Percentiles rank a stretch among this genome's conserved stretches.
These are phyloP conservation scores for Noccaea caerulescens DNA, from an alignment of 345 rosid species.

Conservation along the genomic window DNA sequence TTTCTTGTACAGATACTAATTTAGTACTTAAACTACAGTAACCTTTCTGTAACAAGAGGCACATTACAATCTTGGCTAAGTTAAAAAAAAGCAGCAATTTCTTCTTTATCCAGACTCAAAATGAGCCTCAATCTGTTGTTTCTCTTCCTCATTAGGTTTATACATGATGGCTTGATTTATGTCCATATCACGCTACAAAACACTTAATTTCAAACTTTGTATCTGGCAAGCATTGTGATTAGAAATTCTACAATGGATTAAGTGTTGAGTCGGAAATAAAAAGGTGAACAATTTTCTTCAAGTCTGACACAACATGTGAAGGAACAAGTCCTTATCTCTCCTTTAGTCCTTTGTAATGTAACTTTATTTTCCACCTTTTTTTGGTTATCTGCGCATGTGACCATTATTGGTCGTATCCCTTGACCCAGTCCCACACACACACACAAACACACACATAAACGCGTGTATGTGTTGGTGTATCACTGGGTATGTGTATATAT, in stretches of 20 bases:
- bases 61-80: conserved; percentile 14
- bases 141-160: neutral
- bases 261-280: neutral
- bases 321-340: conserved; percentile 28
- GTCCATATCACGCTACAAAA: neutral
- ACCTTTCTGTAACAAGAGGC: conserved; percentile 1
- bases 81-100: neutral
- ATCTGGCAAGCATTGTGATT: conserved; percentile 8
- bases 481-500: neutral
- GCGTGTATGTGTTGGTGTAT: conserved; percentile 2
- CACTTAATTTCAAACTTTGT: neutral
- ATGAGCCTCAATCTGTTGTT: conserved; percentile 6
- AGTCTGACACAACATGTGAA: conserved; percentile 45
- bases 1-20: conserved; percentile 35
- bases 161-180: neutral
- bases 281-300: conserved; percentile 35
- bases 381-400: conserved; percentile 44
- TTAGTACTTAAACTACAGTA: neutral
- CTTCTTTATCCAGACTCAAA: conserved; percentile 14
- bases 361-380: conserved; percentile 27
- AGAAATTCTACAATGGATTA: conserved; percentile 8
- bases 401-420: conserved; percentile 38
- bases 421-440: conserved; percentile 33
- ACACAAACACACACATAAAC: conserved; percentile 15
- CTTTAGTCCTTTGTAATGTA: conserved; percentile 27